These are phyloP conservation scores for Botryotinia narcissicola DNA, from an alignment of 2,329 filamentous ascomycete genomes.

Conservation along the genomic window DNA sequence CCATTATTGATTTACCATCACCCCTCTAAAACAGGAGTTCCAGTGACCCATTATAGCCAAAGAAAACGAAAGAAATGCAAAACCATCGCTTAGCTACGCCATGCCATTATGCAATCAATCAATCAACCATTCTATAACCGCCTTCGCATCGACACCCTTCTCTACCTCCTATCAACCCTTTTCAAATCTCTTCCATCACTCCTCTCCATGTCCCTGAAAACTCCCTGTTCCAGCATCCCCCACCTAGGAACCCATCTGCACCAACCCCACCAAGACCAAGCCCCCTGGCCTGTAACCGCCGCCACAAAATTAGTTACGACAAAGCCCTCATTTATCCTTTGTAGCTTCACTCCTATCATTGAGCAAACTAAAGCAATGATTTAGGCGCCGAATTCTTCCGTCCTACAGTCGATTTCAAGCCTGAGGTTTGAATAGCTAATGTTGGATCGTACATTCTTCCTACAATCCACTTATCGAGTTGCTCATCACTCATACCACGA, in stretches of 20 bases:
- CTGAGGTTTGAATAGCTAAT: not conserved
- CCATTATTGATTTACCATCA: not conserved
- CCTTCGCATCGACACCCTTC: not conserved
- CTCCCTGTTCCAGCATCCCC: conserved; percentile 2
- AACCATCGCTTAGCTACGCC: not conserved
- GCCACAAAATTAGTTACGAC: not conserved
- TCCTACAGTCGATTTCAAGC: conserved; percentile 1
- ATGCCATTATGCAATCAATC: not conserved
- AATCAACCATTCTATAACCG: not conserved
- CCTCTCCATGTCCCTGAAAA: not conserved
- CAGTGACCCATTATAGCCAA: not conserved
- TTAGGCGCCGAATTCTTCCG: conserved; percentile 10
- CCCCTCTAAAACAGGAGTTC: too few species aligned
- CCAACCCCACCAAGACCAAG: conserved; percentile 10
- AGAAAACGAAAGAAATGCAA: not conserved
- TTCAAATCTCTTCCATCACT: not conserved
- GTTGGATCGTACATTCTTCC: conserved; percentile 73
- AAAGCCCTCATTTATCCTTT: conserved; percentile 6
- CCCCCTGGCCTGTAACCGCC: not conserved
- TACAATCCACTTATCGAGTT: conserved; percentile 62
- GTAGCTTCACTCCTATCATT: not conserved
- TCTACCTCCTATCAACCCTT: not conserved
- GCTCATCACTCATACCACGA: conserved; percentile 44
- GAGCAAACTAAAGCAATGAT: conserved; percentile 12
- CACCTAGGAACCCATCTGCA: conserved; percentile 14